phyloP scores from a whole-genome alignment of 177 flowering plant genomes.

The Telopea speciosissima region DNA sequence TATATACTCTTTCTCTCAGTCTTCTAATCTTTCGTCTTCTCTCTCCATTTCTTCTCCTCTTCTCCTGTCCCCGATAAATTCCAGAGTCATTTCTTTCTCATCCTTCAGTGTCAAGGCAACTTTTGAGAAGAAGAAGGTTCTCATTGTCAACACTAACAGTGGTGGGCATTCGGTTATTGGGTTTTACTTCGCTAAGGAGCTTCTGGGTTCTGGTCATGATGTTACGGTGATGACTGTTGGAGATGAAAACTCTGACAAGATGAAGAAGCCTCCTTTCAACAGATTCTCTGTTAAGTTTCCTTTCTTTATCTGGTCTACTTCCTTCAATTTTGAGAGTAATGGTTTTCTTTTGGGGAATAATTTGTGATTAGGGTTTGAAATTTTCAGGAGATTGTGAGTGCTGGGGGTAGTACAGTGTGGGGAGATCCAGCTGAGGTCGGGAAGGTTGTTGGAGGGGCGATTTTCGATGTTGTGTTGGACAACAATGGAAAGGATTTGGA shows the following conservation, averaged over 20 bases:
- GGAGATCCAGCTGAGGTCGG: slow-evolving; percentile 80
- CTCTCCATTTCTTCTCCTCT: slow-evolving; percentile 38
- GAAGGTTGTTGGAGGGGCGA: slow-evolving; percentile 50
- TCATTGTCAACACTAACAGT: slow-evolving; percentile 82
- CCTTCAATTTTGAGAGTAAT: background rate
- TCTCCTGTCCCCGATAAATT: slow-evolving; percentile 14
- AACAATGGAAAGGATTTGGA: slow-evolving; percentile 97
- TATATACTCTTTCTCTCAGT: slow-evolving; percentile 19
- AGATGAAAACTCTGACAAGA: slow-evolving; percentile 81
- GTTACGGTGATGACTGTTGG: slow-evolving; percentile 91
- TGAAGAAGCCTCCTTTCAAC: slow-evolving; percentile 95
- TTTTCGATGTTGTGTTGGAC: slow-evolving; percentile 84
- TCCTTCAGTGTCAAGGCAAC: slow-evolving; percentile 45
- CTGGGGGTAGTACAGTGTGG: slow-evolving; percentile 86
- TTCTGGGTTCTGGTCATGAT: slow-evolving; percentile 75
- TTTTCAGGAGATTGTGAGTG: slow-evolving; percentile 70
- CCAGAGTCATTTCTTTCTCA: slow-evolving; percentile 16
- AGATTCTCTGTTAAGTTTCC: slow-evolving; percentile 58
- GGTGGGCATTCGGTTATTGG: slow-evolving; percentile 98
- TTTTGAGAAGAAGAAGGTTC: slow-evolving; percentile 75
- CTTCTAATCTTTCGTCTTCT: slow-evolving; percentile 26
- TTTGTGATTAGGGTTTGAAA: background rate
- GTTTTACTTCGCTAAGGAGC: slow-evolving; percentile 87
- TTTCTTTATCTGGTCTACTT: background rate
- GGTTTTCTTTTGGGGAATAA: background rate